Conservation (phyloP, 768 basidiomycete genomes). For the Podaxis sp. region DNA sequence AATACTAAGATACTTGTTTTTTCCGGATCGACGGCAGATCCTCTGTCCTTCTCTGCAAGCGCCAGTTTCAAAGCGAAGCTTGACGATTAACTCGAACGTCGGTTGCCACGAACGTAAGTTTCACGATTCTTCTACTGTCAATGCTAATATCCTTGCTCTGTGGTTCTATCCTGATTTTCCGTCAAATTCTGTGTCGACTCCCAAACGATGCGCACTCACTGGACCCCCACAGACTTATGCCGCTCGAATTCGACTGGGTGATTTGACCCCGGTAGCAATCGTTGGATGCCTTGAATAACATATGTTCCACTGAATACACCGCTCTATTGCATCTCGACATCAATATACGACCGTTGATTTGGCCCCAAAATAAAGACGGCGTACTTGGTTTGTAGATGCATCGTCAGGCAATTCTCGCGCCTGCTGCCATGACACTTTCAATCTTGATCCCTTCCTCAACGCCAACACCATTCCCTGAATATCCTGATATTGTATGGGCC, state of each 20-base stretch:
- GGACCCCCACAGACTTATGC: slow-evolving; percentile 8
- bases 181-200: neutral
- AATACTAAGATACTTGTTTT: slow-evolving; percentile 1
- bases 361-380: neutral
- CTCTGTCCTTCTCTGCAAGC: neutral
- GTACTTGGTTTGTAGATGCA: slow-evolving; percentile 7
- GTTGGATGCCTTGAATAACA: slow-evolving; percentile 7
- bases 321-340: neutral
- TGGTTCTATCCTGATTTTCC: slow-evolving; percentile 6
- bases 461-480: slow-evolving; percentile 11
- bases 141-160: neutral
- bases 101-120: slow-evolving; percentile 1
- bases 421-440: slow-evolving; percentile 9
- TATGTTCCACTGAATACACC: slow-evolving; percentile 7
- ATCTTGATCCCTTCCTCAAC: slow-evolving; percentile 6
- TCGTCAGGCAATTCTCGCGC: slow-evolving; percentile 1
- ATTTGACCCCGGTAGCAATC: slow-evolving; percentile 1
- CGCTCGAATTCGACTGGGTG: slow-evolving; percentile 8
- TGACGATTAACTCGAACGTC: slow-evolving; percentile 7
- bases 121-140: slow-evolving; percentile 8
- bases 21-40: neutral
- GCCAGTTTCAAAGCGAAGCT: slow-evolving; percentile 2
- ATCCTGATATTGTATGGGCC: slow-evolving; percentile 1
- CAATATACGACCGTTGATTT: neutral
- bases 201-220: neutral